Base-by-base conservation (phyloP, 2,329 filamentous ascomycete genomes). In the Exophiala mesophila region DNA sequence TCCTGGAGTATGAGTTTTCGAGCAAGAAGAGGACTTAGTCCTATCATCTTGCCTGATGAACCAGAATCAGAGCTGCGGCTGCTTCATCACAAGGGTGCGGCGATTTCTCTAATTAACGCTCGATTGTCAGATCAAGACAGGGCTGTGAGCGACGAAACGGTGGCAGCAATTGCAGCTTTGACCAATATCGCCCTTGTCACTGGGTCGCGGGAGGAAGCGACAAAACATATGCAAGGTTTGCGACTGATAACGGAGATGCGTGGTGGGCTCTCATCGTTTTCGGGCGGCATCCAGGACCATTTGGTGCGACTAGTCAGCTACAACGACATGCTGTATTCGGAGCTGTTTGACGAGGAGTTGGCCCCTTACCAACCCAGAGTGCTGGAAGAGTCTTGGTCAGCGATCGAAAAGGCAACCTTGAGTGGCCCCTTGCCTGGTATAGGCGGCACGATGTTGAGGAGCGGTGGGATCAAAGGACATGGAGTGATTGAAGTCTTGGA, bases 271-370 rank as follows among this genome's bases (percentile, higher is more conserved):
- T 18, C 39, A 16, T 36, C 43, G 3, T 31, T 45, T 3, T 13
- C n/a, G 10, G 39, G 34, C n/a, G 36, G 29, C 3, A 31, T 50
- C 7, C 43, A 40, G 23, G 34, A 42, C 13, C 47, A 46, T 20
- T 24, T 50, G 9, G 33, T 36, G 23, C 21, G 47, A n/a, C 39
- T 46, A 36, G 41, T 50, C 24, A 50, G 47, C 13, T 46, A 28
- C 32, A 46, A 45, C 34, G 43, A 46, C 26, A 20, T 50, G 26
- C 41, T 46, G 15, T 50, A 50, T 26, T 47, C 47, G 13, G 40
- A 50, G n/a, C 34, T 50, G 4, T 47, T 40, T 20, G 36, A 50
- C 23, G 40, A 41, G n/a, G 26, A 34, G 34, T 24, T 47, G 16
- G 39, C 23, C 8, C 37, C 47, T 24, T 39, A 43, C 5, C 32